Evolutionary conservation across 306 rosid species (phyloP).

Genomic region (Crotalaria pallida): DNA sequence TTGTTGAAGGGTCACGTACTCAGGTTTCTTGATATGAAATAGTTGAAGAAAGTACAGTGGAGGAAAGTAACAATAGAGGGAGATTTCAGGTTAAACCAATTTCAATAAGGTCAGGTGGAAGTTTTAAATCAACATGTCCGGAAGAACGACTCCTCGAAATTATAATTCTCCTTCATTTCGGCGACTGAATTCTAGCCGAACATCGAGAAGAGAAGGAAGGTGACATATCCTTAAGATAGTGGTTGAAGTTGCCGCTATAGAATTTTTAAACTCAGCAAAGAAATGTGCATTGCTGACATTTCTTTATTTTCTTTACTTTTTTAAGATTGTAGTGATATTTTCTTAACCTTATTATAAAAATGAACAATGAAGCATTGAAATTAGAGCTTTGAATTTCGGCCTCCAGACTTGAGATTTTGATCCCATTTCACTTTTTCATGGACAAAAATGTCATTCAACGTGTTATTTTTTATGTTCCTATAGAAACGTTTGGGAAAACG

Average conservation of each 20-base stretch:
- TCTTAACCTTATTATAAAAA: background rate
- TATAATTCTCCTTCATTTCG: constrained; percentile 76
- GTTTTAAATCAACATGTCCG: constrained; percentile 64
- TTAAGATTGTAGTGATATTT: background rate
- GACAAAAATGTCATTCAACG: no score
- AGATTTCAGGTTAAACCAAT: constrained; percentile 45
- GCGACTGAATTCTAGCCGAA: constrained; percentile 48
- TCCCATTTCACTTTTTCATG: no score
- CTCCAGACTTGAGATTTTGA: no score
- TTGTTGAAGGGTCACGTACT: background rate
- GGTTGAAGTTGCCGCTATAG: background rate
- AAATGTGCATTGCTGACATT: background rate
- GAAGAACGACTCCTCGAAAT: constrained; percentile 56
- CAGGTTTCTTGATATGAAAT: constrained; percentile 16
- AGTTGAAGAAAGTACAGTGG: constrained; percentile 47
- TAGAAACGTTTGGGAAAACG: no score
- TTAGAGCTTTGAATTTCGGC: no score
- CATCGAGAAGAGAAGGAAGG: constrained; percentile 71
- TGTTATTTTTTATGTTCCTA: no score
- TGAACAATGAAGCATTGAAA: background rate
- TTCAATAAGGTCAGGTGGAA: constrained; percentile 48
- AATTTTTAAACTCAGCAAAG: background rate
- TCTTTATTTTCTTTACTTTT: background rate
- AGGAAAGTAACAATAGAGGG: constrained; percentile 48
- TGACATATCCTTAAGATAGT: no score